phyloP scores from a whole-genome alignment of 2,329 filamentous ascomycete species.

The Lithohypha guttulata region DNA sequence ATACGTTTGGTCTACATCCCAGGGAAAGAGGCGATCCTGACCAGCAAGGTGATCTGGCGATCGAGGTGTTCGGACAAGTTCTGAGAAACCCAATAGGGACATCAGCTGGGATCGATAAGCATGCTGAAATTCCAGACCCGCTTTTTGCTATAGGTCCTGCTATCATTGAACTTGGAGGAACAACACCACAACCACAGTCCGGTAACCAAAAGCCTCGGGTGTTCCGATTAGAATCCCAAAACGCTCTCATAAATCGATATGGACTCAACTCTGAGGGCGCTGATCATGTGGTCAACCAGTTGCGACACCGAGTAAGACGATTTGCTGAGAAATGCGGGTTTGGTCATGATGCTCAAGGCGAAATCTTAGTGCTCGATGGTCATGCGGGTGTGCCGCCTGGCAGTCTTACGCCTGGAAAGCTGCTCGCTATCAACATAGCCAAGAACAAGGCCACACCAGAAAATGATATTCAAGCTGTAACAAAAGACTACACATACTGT shows the following conservation, averaged over 20 bases:
- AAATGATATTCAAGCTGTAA: conserved; percentile 69
- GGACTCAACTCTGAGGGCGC: conserved; percentile 88
- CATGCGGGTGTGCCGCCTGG: conserved; percentile 68
- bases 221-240: conserved; percentile 71
- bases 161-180: conserved; percentile 84
- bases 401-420: conserved; percentile 61
- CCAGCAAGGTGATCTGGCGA: conserved; percentile 41
- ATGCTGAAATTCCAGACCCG: conserved; percentile 75
- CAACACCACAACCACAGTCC: conserved; percentile 73
- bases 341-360: conserved; percentile 50
- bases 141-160: conserved; percentile 76
- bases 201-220: conserved; percentile 83
- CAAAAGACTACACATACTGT: conserved; percentile 74
- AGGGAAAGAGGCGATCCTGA: conserved; percentile 62
- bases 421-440: conserved; percentile 84
- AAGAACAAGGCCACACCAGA: conserved; percentile 95
- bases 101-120: conserved; percentile 91
- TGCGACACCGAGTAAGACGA: conserved; percentile 65
- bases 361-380: conserved; percentile 65
- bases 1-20: conserved; percentile 65
- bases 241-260: conserved; percentile 89
- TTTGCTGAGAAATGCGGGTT: conserved; percentile 65
- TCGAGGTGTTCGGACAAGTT: conserved; percentile 64
- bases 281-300: conserved; percentile 67
- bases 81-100: conserved; percentile 84